These are phyloP conservation scores for Coemansia sp. DNA, from an alignment of 192 early-diverging fungal genomes.

Conservation along the genomic window DNA sequence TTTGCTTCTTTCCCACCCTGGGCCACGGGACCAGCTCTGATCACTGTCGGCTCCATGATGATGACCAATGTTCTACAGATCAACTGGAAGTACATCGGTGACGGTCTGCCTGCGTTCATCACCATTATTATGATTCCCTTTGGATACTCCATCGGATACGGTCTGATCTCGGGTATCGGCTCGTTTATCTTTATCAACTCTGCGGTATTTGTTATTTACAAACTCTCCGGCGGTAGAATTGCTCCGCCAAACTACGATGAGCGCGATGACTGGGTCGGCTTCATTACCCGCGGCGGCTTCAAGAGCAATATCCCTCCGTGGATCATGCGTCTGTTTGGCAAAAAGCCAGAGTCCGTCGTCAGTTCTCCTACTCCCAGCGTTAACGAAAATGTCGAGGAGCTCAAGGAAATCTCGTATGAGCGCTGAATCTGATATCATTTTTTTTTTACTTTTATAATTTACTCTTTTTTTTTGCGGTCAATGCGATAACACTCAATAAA, in stretches of 20 bases:
- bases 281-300: constrained; percentile 34
- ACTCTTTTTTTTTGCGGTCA: background rate
- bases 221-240: constrained; percentile 59
- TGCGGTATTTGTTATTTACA: constrained; percentile 59
- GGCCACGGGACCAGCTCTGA: constrained; percentile 81
- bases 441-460: background rate
- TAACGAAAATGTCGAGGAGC: constrained; percentile 13
- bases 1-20: constrained; percentile 84
- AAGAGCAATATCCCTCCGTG: constrained; percentile 39
- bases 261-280: constrained; percentile 46
- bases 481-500: too few species aligned
- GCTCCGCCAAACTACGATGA: constrained; percentile 45
- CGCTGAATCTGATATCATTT: background rate
- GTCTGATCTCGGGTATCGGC: constrained; percentile 73
- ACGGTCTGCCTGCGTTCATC: constrained; percentile 77
- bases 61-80: constrained; percentile 65
- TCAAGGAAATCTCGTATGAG: constrained; percentile 27
- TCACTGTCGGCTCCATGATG: constrained; percentile 83
- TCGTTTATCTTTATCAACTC: constrained; percentile 73
- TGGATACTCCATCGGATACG: constrained; percentile 81
- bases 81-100: constrained; percentile 80
- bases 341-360: constrained; percentile 14
- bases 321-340: constrained; percentile 40
- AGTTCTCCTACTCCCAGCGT: background rate
- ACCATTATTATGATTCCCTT: constrained; percentile 77